Percentiles rank a stretch among this genome's conserved stretches.
These are phyloP conservation scores for Mucuna pruriens DNA, from an alignment of 306 rosid species.

Conservation along the genomic window DNA sequence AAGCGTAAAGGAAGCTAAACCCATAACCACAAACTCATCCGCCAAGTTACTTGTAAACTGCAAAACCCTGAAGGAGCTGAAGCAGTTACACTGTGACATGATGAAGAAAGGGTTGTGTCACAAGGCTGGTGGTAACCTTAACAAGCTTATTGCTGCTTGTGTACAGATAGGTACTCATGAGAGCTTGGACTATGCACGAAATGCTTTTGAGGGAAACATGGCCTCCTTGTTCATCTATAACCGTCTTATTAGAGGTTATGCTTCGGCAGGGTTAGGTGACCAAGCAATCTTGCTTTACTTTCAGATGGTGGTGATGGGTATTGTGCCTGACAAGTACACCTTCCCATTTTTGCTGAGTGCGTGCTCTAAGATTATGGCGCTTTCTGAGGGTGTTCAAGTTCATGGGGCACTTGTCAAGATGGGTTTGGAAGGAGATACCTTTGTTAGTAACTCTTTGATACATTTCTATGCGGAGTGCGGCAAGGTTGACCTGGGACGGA, in stretches of 20 bases:
- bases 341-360: constrained; percentile 72
- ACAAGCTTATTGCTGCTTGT: constrained; percentile 55
- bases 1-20: constrained; percentile 41
- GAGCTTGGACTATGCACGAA: constrained; percentile 61
- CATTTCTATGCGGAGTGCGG: constrained; percentile 68
- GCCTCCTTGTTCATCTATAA: constrained; percentile 58
- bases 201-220: constrained; percentile 29
- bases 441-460: constrained; percentile 66
- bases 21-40: constrained; percentile 26
- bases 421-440: constrained; percentile 68
- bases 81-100: constrained; percentile 60
- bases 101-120: constrained; percentile 60
- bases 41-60: constrained; percentile 44
- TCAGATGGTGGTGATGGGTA: constrained; percentile 54
- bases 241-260: constrained; percentile 68
- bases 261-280: constrained; percentile 57
- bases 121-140: constrained; percentile 34
- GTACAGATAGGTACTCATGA: constrained; percentile 62
- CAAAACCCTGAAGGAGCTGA: constrained; percentile 65
- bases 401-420: constrained; percentile 66
- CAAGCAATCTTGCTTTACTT: constrained; percentile 57
- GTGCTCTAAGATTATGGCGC: constrained; percentile 60
- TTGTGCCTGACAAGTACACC: constrained; percentile 73
- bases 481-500: constrained; percentile 53
- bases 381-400: constrained; percentile 65